phyloP scores from a whole-genome alignment of 768 basidiomycete genomes.

The Xerocomellus dryophilus region DNA sequence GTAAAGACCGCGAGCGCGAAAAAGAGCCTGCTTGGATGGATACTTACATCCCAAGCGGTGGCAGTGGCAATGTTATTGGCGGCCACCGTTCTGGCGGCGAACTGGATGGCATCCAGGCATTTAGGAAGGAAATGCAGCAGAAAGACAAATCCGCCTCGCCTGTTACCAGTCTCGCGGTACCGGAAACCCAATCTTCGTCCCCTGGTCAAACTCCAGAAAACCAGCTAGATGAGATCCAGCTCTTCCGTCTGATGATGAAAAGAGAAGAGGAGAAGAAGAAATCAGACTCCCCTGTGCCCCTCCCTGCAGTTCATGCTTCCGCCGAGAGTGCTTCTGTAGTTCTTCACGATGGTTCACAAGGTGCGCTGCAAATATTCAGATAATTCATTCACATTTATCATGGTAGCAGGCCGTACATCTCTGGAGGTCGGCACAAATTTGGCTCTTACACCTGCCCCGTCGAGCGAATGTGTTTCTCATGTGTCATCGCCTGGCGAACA shows the following conservation, averaged over 20 bases:
- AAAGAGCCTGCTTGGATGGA: constrained; percentile 95
- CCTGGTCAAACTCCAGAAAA: constrained; percentile 26
- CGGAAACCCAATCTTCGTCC: constrained; percentile 25
- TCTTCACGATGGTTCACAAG: constrained; percentile 16
- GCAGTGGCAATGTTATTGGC: constrained; percentile 61
- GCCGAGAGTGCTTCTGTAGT: constrained; percentile 11
- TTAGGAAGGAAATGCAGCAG: constrained; percentile 82
- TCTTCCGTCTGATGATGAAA: constrained; percentile 83
- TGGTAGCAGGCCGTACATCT: constrained; percentile 7
- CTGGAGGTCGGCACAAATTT: constrained; percentile 9
- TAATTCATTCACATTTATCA: constrained; percentile 11
- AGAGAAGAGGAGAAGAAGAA: constrained; percentile 58
- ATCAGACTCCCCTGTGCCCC: constrained; percentile 19
- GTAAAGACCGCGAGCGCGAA: constrained; percentile 58
- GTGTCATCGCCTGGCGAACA: constrained; percentile 17
- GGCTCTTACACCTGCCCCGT: neutral
- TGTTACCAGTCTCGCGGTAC: constrained; percentile 3
- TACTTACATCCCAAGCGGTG: constrained; percentile 66
- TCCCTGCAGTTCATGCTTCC: neutral
- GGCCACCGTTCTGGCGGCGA: constrained; percentile 59
- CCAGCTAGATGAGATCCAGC: constrained; percentile 75
- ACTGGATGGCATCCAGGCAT: constrained; percentile 80
- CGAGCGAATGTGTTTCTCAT: constrained; percentile 13
- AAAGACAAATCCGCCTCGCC: constrained; percentile 52
- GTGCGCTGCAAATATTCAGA: constrained; percentile 11